These are phyloP conservation scores for Anacardium occidentale DNA, from an alignment of 345 rosid species.

Conservation along the genomic window DNA sequence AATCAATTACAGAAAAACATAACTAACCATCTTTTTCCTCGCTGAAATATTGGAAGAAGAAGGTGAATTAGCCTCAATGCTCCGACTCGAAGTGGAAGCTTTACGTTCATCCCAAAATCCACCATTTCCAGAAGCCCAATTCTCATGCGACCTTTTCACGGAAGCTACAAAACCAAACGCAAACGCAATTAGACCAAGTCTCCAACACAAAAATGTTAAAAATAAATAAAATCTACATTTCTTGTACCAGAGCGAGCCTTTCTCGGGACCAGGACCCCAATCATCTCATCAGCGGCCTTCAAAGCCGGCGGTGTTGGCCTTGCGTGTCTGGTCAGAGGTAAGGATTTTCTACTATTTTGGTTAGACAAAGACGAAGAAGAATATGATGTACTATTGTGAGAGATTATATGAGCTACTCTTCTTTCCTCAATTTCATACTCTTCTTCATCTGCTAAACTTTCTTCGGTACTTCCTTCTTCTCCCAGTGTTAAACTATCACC, in stretches of 20 bases:
- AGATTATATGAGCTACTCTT: constrained; percentile 9
- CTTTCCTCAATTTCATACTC: constrained; percentile 23
- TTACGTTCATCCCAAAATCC: constrained; percentile 41
- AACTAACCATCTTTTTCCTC: constrained; percentile 47
- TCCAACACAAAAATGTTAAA: neutral
- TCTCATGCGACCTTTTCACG: constrained; percentile 55
- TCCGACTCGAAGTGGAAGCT: constrained; percentile 39
- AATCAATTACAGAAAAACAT: neutral
- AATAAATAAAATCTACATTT: neutral
- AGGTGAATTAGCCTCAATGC: constrained; percentile 40
- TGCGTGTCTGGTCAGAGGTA: constrained; percentile 12
- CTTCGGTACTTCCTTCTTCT: constrained; percentile 42
- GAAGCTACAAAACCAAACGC: constrained; percentile 35
- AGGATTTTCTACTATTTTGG: constrained; percentile 25
- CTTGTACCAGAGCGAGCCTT: constrained; percentile 60
- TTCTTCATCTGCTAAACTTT: constrained; percentile 38
- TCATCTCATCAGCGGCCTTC: constrained; percentile 44
- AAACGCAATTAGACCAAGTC: constrained; percentile 9
- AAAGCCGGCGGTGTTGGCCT: constrained; percentile 19
- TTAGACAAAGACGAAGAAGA: constrained; percentile 18
- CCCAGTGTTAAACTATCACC: constrained; percentile 33
- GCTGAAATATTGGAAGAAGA: constrained; percentile 43
- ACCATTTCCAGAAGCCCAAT: constrained; percentile 45
- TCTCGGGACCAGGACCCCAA: constrained; percentile 56
- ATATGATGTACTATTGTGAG: neutral